Evolutionary conservation across 2,329 filamentous ascomycete species (phyloP).

Genomic region (Biscogniauxia marginata): DNA sequence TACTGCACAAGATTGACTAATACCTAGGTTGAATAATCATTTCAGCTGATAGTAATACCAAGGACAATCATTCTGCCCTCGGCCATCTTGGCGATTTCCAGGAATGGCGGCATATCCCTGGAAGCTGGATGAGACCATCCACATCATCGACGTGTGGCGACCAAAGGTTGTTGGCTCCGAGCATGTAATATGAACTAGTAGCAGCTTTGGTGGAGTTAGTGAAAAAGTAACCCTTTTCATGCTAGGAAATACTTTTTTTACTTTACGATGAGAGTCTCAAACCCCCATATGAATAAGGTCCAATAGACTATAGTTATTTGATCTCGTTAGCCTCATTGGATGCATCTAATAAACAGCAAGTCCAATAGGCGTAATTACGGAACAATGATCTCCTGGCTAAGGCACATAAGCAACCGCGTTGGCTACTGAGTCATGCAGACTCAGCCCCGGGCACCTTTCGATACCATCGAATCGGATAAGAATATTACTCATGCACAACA

Average conservation of each 20-base stretch:
- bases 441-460: not conserved
- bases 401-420: not conserved
- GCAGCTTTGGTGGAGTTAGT: not conserved
- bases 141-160: not conserved
- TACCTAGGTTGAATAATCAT: too few species aligned
- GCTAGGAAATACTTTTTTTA: too few species aligned
- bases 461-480: not conserved
- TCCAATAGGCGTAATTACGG: not conserved
- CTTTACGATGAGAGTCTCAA: not conserved
- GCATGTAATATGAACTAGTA: not conserved
- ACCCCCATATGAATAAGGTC: not conserved
- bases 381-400: not conserved
- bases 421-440: not conserved
- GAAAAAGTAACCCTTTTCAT: not conserved
- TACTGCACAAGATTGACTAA: too few species aligned
- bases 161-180: not conserved
- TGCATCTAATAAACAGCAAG: not conserved
- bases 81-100: not conserved
- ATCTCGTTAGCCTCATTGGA: not conserved
- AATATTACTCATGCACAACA: not conserved
- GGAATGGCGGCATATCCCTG: not conserved
- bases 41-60: not conserved
- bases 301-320: not conserved
- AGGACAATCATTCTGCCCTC: not conserved
- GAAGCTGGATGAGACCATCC: not conserved